Evolutionary conservation across 208 protist species (phyloP).

Genomic region (Crithidia brevicula): DNA sequence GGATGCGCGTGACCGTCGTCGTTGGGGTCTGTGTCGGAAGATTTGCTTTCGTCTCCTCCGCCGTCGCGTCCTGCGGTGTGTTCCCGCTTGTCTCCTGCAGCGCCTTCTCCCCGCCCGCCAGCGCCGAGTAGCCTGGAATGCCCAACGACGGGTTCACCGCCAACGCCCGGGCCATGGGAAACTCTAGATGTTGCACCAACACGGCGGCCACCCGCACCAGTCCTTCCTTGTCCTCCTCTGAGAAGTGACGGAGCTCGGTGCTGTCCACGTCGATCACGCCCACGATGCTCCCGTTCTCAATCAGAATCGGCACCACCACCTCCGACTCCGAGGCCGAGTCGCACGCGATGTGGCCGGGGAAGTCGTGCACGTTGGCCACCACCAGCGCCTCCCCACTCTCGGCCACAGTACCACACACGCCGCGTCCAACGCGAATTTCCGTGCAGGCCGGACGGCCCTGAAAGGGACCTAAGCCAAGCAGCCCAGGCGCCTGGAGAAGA

Average conservation of each 20-base stretch:
- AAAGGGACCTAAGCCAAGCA: conserved; percentile 94
- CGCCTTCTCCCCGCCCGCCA: conserved; percentile 24
- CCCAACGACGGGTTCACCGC: conserved; percentile 47
- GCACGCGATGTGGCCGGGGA: conserved; percentile 96
- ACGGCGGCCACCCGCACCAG: conserved; percentile 65
- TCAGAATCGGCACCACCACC: conserved; percentile 89
- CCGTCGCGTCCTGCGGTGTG: background rate
- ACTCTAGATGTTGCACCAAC: conserved; percentile 58
- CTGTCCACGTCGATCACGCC: conserved; percentile 90
- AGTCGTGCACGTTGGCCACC: conserved; percentile 89
- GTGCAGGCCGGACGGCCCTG: conserved; percentile 93
- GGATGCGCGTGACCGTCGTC: conserved; percentile 36
- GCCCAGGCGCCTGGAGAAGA: conserved; percentile 63
- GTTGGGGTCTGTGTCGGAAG: background rate
- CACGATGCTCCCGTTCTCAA: conserved; percentile 56
- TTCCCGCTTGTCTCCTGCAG: conserved; percentile 4
- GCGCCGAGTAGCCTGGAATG: conserved; percentile 20
- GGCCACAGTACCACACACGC: conserved; percentile 90
- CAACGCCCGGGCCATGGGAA: conserved; percentile 65
- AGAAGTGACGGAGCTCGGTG: conserved; percentile 60
- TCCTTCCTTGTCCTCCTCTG: conserved; percentile 61
- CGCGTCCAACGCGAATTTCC: conserved; percentile 81
- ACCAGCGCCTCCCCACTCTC: conserved; percentile 54
- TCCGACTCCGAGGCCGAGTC: conserved; percentile 90
- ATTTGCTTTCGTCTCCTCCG: background rate